Evolutionary conservation across 2,329 filamentous ascomycete species (phyloP).

Genomic region (Apiospora phragmitis): DNA sequence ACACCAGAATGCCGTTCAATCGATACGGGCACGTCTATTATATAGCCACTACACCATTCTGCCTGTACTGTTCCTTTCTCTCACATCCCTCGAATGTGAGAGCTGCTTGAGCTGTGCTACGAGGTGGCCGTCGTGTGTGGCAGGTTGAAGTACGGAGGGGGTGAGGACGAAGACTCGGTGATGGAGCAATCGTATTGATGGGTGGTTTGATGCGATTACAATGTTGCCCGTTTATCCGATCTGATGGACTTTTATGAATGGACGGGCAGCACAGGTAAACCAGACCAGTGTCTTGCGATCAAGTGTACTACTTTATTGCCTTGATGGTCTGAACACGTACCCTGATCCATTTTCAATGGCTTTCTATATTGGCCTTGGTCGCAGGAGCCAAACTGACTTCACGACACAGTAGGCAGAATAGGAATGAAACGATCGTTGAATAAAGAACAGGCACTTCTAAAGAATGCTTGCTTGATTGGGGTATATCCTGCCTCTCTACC

Average conservation of each 20-base stretch:
- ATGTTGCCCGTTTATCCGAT: neutral
- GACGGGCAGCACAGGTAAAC: neutral
- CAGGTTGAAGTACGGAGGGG: neutral
- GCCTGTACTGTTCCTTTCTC: too few species aligned
- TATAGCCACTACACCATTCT: neutral
- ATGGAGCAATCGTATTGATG: neutral
- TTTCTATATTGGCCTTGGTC: too few species aligned
- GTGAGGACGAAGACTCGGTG: neutral
- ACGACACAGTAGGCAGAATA: neutral
- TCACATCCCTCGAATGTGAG: too few species aligned
- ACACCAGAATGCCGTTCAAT: neutral
- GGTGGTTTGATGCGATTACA: neutral
- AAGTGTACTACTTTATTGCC: neutral
- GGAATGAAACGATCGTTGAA: neutral
- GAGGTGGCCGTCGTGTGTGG: too few species aligned
- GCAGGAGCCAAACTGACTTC: neutral
- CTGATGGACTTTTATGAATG: neutral
- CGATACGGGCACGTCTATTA: neutral
- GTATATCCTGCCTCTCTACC: constrained; percentile 3
- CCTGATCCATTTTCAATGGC: too few species aligned
- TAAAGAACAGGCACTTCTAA: neutral
- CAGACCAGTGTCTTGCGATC: neutral
- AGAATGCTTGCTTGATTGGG: neutral
- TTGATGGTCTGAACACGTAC: neutral
- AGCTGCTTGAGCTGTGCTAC: too few species aligned